These are phyloP conservation scores for Russula ochroleuca DNA, from an alignment of 768 basidiomycete genomes.

Conservation along the genomic window DNA sequence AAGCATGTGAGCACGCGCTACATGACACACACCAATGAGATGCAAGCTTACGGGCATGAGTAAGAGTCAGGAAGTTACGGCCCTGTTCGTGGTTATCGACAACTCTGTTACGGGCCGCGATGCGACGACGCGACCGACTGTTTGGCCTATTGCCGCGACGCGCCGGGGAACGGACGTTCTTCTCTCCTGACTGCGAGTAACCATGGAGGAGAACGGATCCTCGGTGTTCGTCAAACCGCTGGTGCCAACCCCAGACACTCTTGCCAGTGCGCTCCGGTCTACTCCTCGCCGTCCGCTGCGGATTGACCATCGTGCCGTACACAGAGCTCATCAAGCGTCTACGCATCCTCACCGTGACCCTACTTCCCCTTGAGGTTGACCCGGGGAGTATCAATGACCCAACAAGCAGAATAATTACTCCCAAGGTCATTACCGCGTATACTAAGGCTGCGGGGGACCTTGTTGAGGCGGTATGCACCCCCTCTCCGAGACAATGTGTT, in stretches of 20 bases:
- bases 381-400: slow-evolving; percentile 60
- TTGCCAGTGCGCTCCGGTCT: slow-evolving; percentile 56
- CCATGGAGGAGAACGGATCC: slow-evolving; percentile 42
- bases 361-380: slow-evolving; percentile 81
- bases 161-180: too few relatives aligned
- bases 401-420: slow-evolving; percentile 80
- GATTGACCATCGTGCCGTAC: neutral
- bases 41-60: slow-evolving; percentile 31
- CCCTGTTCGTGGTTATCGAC: neutral
- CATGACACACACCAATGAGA: slow-evolving; percentile 3
- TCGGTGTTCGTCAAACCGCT: slow-evolving; percentile 44
- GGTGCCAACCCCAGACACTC: slow-evolving; percentile 61
- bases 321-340: slow-evolving; percentile 79
- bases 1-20: neutral
- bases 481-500: neutral
- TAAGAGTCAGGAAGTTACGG: neutral
- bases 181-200: slow-evolving; percentile 2
- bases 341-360: slow-evolving; percentile 63
- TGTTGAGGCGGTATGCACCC: slow-evolving; percentile 60
- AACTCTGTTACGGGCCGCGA: neutral
- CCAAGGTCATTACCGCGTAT: slow-evolving; percentile 71
- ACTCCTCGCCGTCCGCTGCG: neutral
- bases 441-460: slow-evolving; percentile 84
- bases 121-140: neutral
- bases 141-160: neutral